A percentile compares a stretch with the other conserved stretches of the same genome.
These are phyloP conservation scores for Ceratocystis huliohia DNA, from an alignment of 2,329 filamentous ascomycete species.

Conservation along the genomic window DNA sequence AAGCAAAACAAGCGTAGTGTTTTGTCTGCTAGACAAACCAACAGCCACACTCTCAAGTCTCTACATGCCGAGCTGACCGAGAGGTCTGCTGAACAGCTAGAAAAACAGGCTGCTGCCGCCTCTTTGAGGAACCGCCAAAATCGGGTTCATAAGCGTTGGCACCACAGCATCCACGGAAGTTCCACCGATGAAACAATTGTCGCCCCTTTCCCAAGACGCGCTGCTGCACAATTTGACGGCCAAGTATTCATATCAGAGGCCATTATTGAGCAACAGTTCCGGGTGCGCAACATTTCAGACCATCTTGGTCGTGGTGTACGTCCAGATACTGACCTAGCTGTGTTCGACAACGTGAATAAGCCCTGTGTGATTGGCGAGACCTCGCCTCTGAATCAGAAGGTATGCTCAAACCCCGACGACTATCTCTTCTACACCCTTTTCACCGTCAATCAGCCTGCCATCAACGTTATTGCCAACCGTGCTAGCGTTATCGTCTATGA, in stretches of 20 bases:
- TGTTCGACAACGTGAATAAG: constrained; percentile 33
- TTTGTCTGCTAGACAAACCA: not conserved
- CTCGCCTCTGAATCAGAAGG: constrained; percentile 17
- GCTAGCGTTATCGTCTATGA: constrained; percentile 13
- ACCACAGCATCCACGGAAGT: constrained; percentile 18
- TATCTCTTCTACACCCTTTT: constrained; percentile 43
- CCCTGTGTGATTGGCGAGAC: constrained; percentile 31
- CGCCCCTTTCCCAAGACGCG: constrained; percentile 30
- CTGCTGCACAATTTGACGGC: constrained; percentile 34
- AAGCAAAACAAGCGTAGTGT: not conserved
- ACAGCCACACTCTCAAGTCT: not conserved
- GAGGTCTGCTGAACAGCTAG: constrained; percentile 10
- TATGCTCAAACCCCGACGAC: constrained; percentile 34
- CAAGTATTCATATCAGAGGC: constrained; percentile 32
- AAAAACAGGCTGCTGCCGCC: constrained; percentile 18
- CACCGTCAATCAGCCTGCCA: constrained; percentile 28
- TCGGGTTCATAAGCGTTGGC: constrained; percentile 20
- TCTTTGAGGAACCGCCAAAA: constrained; percentile 21
- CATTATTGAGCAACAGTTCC: constrained; percentile 38
- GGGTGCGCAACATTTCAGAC: constrained; percentile 33
- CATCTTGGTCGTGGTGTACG: constrained; percentile 33
- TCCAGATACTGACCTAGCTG: constrained; percentile 26
- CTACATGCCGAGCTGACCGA: constrained; percentile 13
- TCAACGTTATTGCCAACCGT: constrained; percentile 17
- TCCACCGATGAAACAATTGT: constrained; percentile 25